Evolutionary conservation across 768 basidiomycete genomes (phyloP), one percentile per base, ranked within the genome.

Genomic region (Phlegmacium glaucopus): DNA sequence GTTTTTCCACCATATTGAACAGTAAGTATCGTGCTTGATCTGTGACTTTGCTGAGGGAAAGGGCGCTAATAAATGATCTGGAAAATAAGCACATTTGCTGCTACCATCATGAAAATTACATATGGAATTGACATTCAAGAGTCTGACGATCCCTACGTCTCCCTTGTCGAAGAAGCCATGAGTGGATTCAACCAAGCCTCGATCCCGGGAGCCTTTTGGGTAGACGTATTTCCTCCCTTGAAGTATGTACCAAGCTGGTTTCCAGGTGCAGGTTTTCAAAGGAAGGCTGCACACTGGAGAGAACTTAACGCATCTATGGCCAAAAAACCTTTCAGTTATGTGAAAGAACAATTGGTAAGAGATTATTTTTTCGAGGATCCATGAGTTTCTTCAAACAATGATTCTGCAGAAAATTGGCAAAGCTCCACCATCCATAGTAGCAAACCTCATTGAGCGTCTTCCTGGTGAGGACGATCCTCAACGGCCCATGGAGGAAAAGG

Each of bases 81-180:
- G 51, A 9, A 42, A 18, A 70, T 67, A 18, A 75, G 74, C 30
- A 57, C 75, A 4, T 75, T 72, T 13, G 70, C 72, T 39, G 63
- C 70, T 2, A 76, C 74, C 6, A 48, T 54, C 39, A 51, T 50
- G 75, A 75, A 71, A 13, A 64, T 75, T 9, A 67, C 70, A 7
- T 59, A 66, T 9, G 63, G 59, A 13, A 56, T 64, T 1, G 64
- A 66, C 7, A 54, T 72, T 1, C 53, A 56, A 30, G 49, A 17
- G 55, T 69, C 26, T 12, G 51, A 71, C 28, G 71, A 74, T 38
- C 64, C 63, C 2, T 67, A 69, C 45, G 58, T 75, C 29, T 42
- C 48, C 8, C 59, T 57, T 0, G 65, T 66, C 0, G 64, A 70
- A 25, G 45, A 60, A 30, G 64, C 63, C 5, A 40, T 70, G 25